Evolutionary conservation across 441 rosid genomes (phyloP).

Genomic region (Hura crepitans): DNA sequence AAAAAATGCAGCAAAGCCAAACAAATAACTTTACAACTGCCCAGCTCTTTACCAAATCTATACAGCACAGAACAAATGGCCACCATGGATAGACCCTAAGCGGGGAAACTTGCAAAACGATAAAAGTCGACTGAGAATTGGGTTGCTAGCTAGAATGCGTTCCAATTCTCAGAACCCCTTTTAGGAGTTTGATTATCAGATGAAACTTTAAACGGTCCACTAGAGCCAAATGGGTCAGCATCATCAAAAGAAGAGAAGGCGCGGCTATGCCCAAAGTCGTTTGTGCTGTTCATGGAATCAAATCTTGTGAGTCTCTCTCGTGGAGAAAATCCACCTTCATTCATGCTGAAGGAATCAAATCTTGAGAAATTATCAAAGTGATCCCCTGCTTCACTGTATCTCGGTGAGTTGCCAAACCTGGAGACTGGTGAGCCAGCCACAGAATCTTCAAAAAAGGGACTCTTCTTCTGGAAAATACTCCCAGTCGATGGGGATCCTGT

Average conservation of each 20-base stretch:
- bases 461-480: slow-evolving; percentile 45
- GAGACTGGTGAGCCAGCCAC: slow-evolving; percentile 84
- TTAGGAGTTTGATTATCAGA: slow-evolving; percentile 52
- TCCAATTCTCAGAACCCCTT: slow-evolving; percentile 59
- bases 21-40: slow-evolving; percentile 33
- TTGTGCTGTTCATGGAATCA: slow-evolving; percentile 72
- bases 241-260: slow-evolving; percentile 75
- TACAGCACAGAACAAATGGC: slow-evolving; percentile 27
- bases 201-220: slow-evolving; percentile 88
- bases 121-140: not conserved
- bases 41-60: slow-evolving; percentile 27
- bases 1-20: slow-evolving; percentile 2
- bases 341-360: slow-evolving; percentile 76
- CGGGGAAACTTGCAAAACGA: not conserved
- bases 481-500: slow-evolving; percentile 64
- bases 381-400: slow-evolving; percentile 75
- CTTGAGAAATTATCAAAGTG: slow-evolving; percentile 71
- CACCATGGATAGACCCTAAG: slow-evolving; percentile 15
- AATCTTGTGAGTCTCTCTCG: slow-evolving; percentile 61
- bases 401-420: slow-evolving; percentile 74
- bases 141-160: slow-evolving; percentile 44
- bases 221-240: slow-evolving; percentile 78
- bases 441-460: slow-evolving; percentile 82
- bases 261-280: slow-evolving; percentile 56
- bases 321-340: slow-evolving; percentile 57